Evolutionary conservation across 148 eudicot genomes (phyloP), one percentile per base, ranked within the genome.

Genomic region (Simmondsia chinensis): DNA sequence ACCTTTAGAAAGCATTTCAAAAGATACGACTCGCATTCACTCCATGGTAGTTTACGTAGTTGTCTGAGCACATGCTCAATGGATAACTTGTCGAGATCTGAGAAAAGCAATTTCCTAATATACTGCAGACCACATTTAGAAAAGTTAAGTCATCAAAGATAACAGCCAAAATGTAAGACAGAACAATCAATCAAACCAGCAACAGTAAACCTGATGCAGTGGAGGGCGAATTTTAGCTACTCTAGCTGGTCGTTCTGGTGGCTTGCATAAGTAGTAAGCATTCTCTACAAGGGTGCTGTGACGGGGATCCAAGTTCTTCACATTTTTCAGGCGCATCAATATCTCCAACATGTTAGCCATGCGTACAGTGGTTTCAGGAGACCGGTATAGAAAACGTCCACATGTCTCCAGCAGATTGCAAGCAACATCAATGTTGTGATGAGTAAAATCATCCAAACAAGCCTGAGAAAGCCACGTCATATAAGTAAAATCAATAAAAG

Each of bases 351-450:
- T 89, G 76, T 84, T 89, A 20, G 76, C 73, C 97, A 89, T 89
- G 30, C 97, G 95, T 31, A 85, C 68, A 32, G 66, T 52, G 45
- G 97, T 89, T 61, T 89, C 97, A 50, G 97, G 95, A 47, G 93
- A 84, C 21, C 97, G 93, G 67, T 89, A 84, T 13, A 89, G 71
- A 56, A 81, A 89, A 20, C 95, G 83, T 34, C 97, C 97, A 63
- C 97, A 84, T 20, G 95, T 89, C 76, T 89, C 97, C 62, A 89
- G 82, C 70, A 89, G 97, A 72, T 78, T 89, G 82, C 97, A 89
- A 43, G 97, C 97, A 56, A 89, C 97, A 51, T 89, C 97, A 43
- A 89, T 89, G 60, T 84, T 89, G 66, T 89, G 97, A 65, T 89
- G 97, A 17, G 75, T 71, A 67, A 89, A 89, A 48, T 89, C 97